A percentile compares a stretch with the other conserved stretches of the same genome.
phyloP scores from a whole-genome alignment of 495 filamentous ascomycete genomes.

The Trichoderma orchidacearum region DNA sequence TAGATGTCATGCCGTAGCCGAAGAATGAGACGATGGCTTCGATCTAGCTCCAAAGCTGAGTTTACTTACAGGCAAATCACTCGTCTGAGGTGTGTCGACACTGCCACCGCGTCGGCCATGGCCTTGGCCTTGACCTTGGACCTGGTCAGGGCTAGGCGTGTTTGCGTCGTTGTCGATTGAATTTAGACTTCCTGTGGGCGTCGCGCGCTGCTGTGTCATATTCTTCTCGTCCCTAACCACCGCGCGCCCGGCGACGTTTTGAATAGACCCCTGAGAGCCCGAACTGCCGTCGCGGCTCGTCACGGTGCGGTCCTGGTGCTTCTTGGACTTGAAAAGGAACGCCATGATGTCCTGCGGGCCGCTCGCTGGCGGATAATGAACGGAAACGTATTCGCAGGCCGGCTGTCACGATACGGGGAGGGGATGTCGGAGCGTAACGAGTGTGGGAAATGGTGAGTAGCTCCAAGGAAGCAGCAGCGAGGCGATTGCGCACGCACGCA shows the following conservation, averaged over 20 bases:
- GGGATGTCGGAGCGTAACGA: background rate
- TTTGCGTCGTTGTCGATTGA: constrained; percentile 32
- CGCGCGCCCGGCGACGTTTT: constrained; percentile 20
- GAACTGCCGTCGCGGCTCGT: constrained; percentile 31
- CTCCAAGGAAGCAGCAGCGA: background rate
- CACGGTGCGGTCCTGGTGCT: constrained; percentile 38
- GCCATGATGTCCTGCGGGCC: constrained; percentile 36
- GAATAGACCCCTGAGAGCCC: constrained; percentile 16
- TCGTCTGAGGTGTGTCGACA: constrained; percentile 11
- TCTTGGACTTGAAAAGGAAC: constrained; percentile 62
- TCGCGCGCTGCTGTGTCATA: constrained; percentile 23
- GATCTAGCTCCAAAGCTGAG: background rate
- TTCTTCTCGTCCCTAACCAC: constrained; percentile 32
- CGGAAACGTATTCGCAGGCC: background rate
- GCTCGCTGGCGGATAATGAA: background rate
- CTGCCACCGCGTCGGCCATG: constrained; percentile 10
- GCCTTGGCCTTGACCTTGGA: background rate
- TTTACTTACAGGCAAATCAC: constrained; percentile 36
- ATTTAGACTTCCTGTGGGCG: constrained; percentile 42
- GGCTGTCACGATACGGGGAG: background rate
- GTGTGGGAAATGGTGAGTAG: background rate
- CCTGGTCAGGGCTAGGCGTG: constrained; percentile 36
- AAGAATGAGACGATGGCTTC: constrained; percentile 5
- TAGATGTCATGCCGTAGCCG: background rate
- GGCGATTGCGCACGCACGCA: constrained; percentile 1